Conservation (phyloP, 169 alveolate species). For the Eimeria maxima region DNA sequence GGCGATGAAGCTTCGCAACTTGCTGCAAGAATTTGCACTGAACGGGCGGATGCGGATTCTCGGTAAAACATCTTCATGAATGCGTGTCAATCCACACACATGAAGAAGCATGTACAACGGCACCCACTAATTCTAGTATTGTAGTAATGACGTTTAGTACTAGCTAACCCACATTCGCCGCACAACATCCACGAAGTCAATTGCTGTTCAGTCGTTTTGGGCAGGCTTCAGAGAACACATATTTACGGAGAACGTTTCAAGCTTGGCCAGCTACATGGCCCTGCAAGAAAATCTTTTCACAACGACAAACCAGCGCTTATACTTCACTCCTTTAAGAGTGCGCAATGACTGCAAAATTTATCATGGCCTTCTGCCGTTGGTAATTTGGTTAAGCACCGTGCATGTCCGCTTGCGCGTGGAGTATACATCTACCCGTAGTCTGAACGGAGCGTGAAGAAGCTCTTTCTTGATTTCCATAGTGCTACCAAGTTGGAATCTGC, state of each 20-base stretch:
- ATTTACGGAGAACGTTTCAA: conserved; percentile 83
- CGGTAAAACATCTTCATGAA: conserved; percentile 10
- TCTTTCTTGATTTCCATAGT: not conserved
- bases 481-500: not conserved
- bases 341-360: not conserved
- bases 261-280: conserved; percentile 82
- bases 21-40: conserved; percentile 79
- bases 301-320: conserved; percentile 77
- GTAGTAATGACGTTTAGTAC: not conserved
- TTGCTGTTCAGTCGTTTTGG: not conserved
- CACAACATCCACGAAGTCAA: not conserved
- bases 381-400: not conserved
- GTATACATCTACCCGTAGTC: not conserved
- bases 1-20: conserved; percentile 80
- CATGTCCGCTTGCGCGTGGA: not conserved
- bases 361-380: not conserved
- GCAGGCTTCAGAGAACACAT: conserved; percentile 83
- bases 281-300: conserved; percentile 80
- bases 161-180: not conserved
- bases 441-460: not conserved
- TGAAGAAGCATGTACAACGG: not conserved
- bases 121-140: not conserved
- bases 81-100: not conserved
- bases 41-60: conserved; percentile 76
- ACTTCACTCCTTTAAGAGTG: conserved; percentile 77